Evolutionary conservation across 768 basidiomycete genomes (phyloP).

Genomic region (Suillus brevipes): DNA sequence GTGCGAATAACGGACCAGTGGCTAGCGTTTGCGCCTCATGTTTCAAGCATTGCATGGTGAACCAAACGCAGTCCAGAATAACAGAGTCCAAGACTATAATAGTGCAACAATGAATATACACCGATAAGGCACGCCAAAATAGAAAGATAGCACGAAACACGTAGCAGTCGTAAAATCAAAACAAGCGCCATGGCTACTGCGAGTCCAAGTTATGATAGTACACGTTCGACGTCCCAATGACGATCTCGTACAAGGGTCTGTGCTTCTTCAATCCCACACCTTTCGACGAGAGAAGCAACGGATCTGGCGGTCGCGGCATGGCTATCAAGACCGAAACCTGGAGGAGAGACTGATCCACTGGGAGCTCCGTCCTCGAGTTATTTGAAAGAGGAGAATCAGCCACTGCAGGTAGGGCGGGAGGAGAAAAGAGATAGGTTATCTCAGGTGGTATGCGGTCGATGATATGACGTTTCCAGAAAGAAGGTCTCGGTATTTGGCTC

Average conservation of each 20-base stretch:
- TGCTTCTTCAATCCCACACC: conserved; percentile 1
- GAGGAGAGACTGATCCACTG: conserved; percentile 21
- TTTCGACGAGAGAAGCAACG: not conserved
- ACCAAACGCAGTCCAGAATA: not conserved
- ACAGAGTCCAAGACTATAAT: conserved; percentile 7
- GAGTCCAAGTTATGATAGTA: conserved; percentile 16
- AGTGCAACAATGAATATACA: conserved; percentile 10
- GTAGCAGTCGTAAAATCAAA: conserved; percentile 8
- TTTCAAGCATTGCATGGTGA: not conserved
- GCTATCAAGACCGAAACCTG: conserved; percentile 29
- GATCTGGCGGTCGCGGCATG: conserved; percentile 25
- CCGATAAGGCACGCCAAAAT: conserved; percentile 1
- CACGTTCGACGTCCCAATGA: conserved; percentile 27
- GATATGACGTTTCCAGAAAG: conserved; percentile 26
- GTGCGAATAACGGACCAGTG: not conserved
- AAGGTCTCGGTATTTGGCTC: conserved; percentile 10
- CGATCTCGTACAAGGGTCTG: conserved; percentile 20
- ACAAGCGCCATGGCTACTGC: conserved; percentile 13
- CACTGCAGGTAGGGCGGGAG: conserved; percentile 2
- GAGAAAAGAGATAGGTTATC: conserved; percentile 28
- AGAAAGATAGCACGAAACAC: conserved; percentile 16
- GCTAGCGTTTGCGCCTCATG: not conserved
- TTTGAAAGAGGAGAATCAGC: not conserved
- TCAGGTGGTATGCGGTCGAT: conserved; percentile 23
- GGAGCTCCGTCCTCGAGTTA: conserved; percentile 7